These are phyloP conservation scores for Pelargonium fulgidum DNA, from an alignment of 441 rosid species.

Conservation along the genomic window DNA sequence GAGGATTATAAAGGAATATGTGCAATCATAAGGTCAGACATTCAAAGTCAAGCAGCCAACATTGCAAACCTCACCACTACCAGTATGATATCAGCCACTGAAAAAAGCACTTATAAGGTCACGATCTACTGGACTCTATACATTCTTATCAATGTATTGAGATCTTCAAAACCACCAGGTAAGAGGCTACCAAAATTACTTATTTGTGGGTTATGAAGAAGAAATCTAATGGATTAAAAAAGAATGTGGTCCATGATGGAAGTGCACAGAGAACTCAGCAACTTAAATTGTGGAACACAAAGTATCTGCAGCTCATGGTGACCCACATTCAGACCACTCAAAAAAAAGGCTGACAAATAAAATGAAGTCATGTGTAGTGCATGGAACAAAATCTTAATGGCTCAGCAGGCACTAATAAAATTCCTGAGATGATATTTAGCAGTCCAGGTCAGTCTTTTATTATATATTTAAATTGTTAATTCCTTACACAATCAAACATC, in stretches of 20 bases:
- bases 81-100: not conserved
- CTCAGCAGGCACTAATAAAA: not conserved
- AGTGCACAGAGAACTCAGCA: not conserved
- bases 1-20: not conserved
- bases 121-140: not conserved
- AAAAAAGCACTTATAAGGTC: not conserved
- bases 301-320: constrained; percentile 10
- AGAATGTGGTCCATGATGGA: not conserved
- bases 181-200: not conserved
- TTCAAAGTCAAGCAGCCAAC: not conserved
- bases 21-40: not conserved
- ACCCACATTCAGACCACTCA: not conserved
- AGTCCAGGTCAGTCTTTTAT: not conserved
- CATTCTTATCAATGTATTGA: not conserved
- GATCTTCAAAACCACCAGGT: not conserved
- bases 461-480: not conserved
- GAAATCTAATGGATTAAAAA: not conserved
- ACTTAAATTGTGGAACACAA: not conserved
- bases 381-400: not conserved
- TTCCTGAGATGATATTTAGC: not conserved
- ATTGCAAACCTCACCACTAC: not conserved
- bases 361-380: not conserved
- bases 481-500: not conserved
- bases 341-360: not conserved
- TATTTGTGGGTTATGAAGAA: not conserved